phyloP scores from a whole-genome alignment of 768 basidiomycete species.

The Tylopilus sp. region DNA sequence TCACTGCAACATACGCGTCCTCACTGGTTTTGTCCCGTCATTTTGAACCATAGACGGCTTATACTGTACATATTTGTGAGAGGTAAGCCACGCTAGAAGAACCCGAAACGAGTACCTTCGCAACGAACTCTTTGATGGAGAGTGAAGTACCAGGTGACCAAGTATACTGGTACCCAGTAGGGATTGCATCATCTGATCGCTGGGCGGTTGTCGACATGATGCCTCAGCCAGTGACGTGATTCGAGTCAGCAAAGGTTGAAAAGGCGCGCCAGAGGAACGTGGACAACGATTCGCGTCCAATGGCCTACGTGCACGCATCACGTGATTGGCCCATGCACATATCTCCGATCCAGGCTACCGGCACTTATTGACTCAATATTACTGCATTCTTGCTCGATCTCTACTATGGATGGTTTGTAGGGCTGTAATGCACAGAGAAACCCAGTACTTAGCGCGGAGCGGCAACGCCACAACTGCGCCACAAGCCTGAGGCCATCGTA shows the following conservation, averaged over 20 bases:
- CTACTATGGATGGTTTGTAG: too few species aligned
- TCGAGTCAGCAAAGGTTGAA: too few species aligned
- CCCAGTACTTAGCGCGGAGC: too few species aligned
- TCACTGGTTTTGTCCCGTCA: slow-evolving; percentile 71
- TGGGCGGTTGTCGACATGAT: slow-evolving; percentile 11
- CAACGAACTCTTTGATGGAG: slow-evolving; percentile 50
- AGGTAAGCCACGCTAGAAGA: neutral
- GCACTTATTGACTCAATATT: too few species aligned
- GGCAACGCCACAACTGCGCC: too few species aligned
- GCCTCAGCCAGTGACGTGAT: neutral
- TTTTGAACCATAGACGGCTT: slow-evolving; percentile 77
- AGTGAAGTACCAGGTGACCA: slow-evolving; percentile 46
- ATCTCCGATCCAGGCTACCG: too few species aligned
- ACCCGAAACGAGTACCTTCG: slow-evolving; percentile 39
- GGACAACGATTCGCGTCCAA: neutral
- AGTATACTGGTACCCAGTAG: slow-evolving; percentile 44
- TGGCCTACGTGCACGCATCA: neutral
- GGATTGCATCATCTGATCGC: slow-evolving; percentile 39
- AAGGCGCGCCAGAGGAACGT: neutral
- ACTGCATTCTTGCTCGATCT: too few species aligned
- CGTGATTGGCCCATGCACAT: slow-evolving; percentile 6
- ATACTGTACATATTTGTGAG: slow-evolving; percentile 41
- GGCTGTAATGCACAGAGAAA: too few species aligned
- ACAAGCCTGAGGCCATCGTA: too few species aligned
- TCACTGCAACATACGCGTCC: slow-evolving; percentile 15